Conservation (phyloP, 2,329 filamentous ascomycete species). For the Ceratocystiopsis minuta region DNA sequence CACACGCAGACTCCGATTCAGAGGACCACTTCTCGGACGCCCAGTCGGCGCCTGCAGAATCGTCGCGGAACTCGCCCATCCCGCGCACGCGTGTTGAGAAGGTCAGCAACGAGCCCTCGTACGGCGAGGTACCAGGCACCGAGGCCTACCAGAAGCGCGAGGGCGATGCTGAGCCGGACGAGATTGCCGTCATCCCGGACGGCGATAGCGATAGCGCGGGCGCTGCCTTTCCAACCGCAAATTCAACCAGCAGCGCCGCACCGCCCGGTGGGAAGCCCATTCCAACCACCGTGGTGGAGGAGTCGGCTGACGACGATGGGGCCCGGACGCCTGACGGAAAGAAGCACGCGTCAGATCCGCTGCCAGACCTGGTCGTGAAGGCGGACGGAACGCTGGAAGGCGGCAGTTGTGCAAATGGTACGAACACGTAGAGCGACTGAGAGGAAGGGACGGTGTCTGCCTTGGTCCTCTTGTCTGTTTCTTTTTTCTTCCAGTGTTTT, state of each 20-base stretch:
- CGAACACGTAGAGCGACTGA: conserved; percentile 15
- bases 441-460: conserved; percentile 1
- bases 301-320: conserved; percentile 26
- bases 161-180: conserved; percentile 40
- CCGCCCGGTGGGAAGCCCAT: conserved; percentile 23
- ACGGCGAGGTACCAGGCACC: conserved; percentile 45
- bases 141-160: conserved; percentile 36
- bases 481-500: conserved; percentile 7
- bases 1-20: conserved; percentile 35
- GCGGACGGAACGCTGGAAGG: conserved; percentile 22
- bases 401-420: conserved; percentile 17
- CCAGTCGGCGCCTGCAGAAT: conserved; percentile 30
- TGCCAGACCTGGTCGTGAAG: conserved; percentile 33
- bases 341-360: conserved; percentile 31
- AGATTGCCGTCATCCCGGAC: conserved; percentile 33
- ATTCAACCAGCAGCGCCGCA: conserved; percentile 3
- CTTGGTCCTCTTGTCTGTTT: conserved; percentile 3
- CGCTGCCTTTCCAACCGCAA: background rate
- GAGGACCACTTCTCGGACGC: conserved; percentile 56
- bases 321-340: conserved; percentile 26
- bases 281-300: conserved; percentile 35
- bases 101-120: conserved; percentile 36
- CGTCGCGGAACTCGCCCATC: conserved; percentile 29
- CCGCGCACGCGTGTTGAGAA: conserved; percentile 42
- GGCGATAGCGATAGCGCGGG: background rate